Evolutionary conservation across 768 basidiomycete species (phyloP).

Genomic region (Mycena capillaripes): DNA sequence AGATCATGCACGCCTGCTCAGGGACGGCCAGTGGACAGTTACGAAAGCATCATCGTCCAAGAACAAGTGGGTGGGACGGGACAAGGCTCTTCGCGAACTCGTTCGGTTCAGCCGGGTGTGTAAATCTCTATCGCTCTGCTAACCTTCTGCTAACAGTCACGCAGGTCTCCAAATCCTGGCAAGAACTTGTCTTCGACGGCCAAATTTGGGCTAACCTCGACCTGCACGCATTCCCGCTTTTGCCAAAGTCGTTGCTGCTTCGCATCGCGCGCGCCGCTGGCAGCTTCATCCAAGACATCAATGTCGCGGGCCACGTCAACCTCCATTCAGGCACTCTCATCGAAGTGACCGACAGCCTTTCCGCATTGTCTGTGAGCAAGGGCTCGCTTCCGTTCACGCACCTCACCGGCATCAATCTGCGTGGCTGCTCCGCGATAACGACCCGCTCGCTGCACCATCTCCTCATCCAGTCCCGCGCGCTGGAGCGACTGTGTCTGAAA

Average conservation of each 20-base stretch:
- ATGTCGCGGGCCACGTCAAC: conserved; percentile 73
- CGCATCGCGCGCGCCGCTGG: conserved; percentile 70
- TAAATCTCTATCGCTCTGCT: conserved; percentile 28
- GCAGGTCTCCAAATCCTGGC: conserved; percentile 87
- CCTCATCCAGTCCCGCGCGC: conserved; percentile 71
- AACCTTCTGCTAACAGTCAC: neutral
- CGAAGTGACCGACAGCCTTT: conserved; percentile 68
- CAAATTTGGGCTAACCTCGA: conserved; percentile 85
- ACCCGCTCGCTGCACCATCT: conserved; percentile 79
- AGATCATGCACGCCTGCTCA: conserved; percentile 64
- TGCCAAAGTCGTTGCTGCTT: conserved; percentile 64
- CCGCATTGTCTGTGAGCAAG: conserved; percentile 53
- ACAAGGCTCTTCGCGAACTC: conserved; percentile 82
- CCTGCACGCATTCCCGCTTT: conserved; percentile 71
- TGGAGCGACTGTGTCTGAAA: conserved; percentile 73
- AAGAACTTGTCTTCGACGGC: conserved; percentile 82
- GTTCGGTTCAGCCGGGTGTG: conserved; percentile 85
- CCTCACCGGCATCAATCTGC: conserved; percentile 78
- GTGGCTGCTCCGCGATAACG: conserved; percentile 78
- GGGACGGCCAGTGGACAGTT: conserved; percentile 70
- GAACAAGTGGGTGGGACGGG: conserved; percentile 81
- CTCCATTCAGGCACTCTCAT: conserved; percentile 65
- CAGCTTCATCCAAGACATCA: conserved; percentile 72
- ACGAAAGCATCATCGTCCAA: conserved; percentile 71
- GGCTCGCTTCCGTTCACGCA: conserved; percentile 68